A percentile compares a stretch with the other conserved stretches of the same genome.
Evolutionary conservation across 345 rosid species (phyloP).

Genomic region (Dipteronia dyeriana): DNA sequence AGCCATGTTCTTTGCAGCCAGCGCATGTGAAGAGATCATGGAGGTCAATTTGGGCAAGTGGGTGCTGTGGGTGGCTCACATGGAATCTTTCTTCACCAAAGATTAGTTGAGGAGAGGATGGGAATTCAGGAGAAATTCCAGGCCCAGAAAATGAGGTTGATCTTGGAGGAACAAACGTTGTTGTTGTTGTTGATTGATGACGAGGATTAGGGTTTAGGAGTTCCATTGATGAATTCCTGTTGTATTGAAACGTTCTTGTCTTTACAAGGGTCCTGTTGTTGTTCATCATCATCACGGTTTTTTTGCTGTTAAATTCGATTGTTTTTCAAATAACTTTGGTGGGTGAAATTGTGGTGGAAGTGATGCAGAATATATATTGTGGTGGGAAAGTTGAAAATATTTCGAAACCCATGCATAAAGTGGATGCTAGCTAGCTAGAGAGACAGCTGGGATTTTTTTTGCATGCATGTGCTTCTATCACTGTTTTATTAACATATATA

Average conservation of each 20-base stretch:
- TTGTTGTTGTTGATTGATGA: neutral
- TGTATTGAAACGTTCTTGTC: conserved; percentile 18
- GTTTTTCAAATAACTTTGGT: neutral
- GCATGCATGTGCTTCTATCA: too few species aligned
- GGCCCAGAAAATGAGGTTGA: neutral
- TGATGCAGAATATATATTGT: conserved; percentile 37
- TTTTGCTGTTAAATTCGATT: neutral
- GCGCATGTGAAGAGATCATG: conserved; percentile 67
- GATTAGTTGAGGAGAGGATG: conserved; percentile 51
- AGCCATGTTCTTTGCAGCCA: conserved; percentile 80
- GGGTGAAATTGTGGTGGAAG: conserved; percentile 15
- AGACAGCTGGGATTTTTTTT: neutral
- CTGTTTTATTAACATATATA: too few species aligned
- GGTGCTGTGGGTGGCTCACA: conserved; percentile 69
- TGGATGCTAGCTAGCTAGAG: conserved; percentile 12
- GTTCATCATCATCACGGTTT: conserved; percentile 11
- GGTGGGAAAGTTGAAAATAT: conserved; percentile 24
- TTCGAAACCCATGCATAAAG: conserved; percentile 20
- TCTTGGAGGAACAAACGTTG: conserved; percentile 6
- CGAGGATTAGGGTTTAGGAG: neutral
- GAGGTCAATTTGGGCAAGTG: conserved; percentile 39
- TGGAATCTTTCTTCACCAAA: conserved; percentile 54
- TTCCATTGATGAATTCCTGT: conserved; percentile 21
- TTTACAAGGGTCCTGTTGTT: conserved; percentile 23
- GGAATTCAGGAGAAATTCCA: conserved; percentile 39